Percentiles rank a stretch among this genome's conserved stretches.
Evolutionary conservation across 257 asterid genomes (phyloP).

Genomic region (Nicotiana paniculata): DNA sequence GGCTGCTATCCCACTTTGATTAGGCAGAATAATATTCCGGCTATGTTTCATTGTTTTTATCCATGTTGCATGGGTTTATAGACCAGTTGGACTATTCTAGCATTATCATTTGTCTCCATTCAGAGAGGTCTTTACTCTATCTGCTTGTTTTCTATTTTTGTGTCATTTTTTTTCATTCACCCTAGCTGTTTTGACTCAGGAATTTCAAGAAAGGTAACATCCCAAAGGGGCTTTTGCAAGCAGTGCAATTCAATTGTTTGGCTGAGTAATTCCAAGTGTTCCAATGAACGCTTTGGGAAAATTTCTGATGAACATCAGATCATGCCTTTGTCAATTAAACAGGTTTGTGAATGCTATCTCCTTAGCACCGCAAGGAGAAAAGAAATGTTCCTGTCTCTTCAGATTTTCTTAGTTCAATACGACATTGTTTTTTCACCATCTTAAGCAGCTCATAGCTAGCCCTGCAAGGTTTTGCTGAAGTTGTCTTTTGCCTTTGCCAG

Average conservation of each 20-base stretch:
- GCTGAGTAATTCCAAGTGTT: constrained; percentile 44
- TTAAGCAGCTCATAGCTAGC: neutral
- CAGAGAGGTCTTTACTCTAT: neutral
- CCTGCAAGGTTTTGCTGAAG: neutral
- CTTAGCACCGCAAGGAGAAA: neutral
- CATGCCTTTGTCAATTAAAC: constrained; percentile 39
- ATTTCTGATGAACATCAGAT: constrained; percentile 29
- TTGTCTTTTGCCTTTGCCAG: constrained; percentile 33
- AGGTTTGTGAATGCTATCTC: constrained; percentile 33
- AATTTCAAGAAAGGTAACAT: constrained; percentile 25
- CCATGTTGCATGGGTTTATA: neutral
- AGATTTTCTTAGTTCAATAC: neutral
- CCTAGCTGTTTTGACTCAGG: constrained; percentile 27
- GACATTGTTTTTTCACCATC: neutral
- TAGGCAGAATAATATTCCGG: neutral
- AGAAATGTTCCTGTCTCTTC: neutral
- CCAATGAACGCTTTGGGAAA: constrained; percentile 14
- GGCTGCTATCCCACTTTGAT: neutral
- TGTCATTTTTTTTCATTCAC: constrained; percentile 2
- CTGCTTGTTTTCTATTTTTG: neutral
- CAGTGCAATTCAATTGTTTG: constrained; percentile 56
- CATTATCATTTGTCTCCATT: neutral
- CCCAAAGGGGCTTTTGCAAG: constrained; percentile 62
- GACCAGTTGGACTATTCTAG: neutral
- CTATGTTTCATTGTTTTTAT: neutral